Percentiles rank a stretch among this genome's conserved stretches.
phyloP scores from a whole-genome alignment of 768 basidiomycete species.

The Tubosaeta sp. region DNA sequence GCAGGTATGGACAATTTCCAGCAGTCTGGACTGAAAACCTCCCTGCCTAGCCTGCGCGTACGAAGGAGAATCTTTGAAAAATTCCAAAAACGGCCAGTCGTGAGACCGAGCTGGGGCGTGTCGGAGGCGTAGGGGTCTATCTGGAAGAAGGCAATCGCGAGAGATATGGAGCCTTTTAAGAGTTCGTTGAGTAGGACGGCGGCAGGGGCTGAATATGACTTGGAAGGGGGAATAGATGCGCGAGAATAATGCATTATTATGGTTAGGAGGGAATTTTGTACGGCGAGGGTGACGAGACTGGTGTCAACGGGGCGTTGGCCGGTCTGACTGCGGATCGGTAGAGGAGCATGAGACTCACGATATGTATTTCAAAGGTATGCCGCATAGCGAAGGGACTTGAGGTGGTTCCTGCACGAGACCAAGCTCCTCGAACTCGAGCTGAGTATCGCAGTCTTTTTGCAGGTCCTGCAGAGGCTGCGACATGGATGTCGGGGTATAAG shows the following conservation, averaged over 20 bases:
- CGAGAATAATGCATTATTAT: slow-evolving; percentile 98
- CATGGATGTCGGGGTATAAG: slow-evolving; percentile 21
- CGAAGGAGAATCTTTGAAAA: slow-evolving; percentile 39
- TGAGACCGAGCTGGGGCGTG: slow-evolving; percentile 28
- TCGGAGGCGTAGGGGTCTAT: slow-evolving; percentile 39
- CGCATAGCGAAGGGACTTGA: slow-evolving; percentile 54
- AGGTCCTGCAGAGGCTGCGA: slow-evolving; percentile 26
- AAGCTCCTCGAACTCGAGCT: slow-evolving; percentile 44
- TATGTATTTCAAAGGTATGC: slow-evolving; percentile 75
- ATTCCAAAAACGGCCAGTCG: slow-evolving; percentile 35
- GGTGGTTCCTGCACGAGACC: slow-evolving; percentile 37
- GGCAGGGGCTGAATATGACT: slow-evolving; percentile 86
- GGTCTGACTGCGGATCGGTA: slow-evolving; percentile 5
- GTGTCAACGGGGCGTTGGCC: background rate
- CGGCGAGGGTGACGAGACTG: slow-evolving; percentile 78
- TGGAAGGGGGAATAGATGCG: slow-evolving; percentile 68
- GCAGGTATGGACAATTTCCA: slow-evolving; percentile 98
- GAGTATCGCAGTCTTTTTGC: slow-evolving; percentile 31
- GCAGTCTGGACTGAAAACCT: slow-evolving; percentile 86
- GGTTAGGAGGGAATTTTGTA: slow-evolving; percentile 88
- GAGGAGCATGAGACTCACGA: slow-evolving; percentile 47
- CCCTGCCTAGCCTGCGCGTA: slow-evolving; percentile 53
- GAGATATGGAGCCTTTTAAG: slow-evolving; percentile 85
- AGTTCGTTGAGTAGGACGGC: slow-evolving; percentile 95
- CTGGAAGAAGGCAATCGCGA: slow-evolving; percentile 75